phyloP scores from a whole-genome alignment of 305 asterid species.

The Euphrasia arctica region DNA sequence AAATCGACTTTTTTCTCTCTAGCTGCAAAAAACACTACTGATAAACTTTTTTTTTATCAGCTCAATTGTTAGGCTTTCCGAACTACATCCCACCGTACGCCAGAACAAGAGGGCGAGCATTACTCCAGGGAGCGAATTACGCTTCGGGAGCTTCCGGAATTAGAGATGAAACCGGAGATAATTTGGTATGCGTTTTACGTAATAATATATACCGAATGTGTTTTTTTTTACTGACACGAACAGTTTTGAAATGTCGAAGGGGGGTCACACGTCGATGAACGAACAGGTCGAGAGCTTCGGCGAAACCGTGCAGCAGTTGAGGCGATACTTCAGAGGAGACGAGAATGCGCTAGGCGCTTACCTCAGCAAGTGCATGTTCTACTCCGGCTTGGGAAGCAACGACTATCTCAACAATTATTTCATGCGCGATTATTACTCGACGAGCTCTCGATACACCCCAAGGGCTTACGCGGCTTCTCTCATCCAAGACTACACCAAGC shows the following conservation, averaged over 20 bases:
- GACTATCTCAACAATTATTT: conserved; percentile 89
- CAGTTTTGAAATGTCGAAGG: conserved; percentile 35
- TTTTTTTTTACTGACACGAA: too few species aligned
- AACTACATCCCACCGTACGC: conserved; percentile 72
- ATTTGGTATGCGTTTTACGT: conserved; percentile 41
- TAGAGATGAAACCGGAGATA: conserved; percentile 85
- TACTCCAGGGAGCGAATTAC: conserved; percentile 66
- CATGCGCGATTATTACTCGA: conserved; percentile 69
- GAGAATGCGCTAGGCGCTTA: conserved; percentile 42
- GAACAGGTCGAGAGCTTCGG: conserved; percentile 64
- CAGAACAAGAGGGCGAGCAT: conserved; percentile 49
- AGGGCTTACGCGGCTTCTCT: conserved; percentile 68
- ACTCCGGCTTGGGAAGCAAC: conserved; percentile 88
- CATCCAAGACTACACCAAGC: conserved; percentile 60
- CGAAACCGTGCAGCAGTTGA: conserved; percentile 49
- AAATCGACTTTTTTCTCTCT: too few species aligned
- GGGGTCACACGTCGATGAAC: conserved; percentile 73
- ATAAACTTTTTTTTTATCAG: conserved; percentile 32
- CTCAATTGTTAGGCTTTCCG: conserved; percentile 77
- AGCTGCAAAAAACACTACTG: too few species aligned
- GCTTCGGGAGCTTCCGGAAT: conserved; percentile 96
- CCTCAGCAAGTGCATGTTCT: conserved; percentile 66
- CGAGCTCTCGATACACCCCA: conserved; percentile 57
- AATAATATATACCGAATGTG: too few species aligned
- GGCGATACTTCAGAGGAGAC: conserved; percentile 64